Conservation (phyloP, 768 basidiomycete species). For the Mycena latifolia region DNA sequence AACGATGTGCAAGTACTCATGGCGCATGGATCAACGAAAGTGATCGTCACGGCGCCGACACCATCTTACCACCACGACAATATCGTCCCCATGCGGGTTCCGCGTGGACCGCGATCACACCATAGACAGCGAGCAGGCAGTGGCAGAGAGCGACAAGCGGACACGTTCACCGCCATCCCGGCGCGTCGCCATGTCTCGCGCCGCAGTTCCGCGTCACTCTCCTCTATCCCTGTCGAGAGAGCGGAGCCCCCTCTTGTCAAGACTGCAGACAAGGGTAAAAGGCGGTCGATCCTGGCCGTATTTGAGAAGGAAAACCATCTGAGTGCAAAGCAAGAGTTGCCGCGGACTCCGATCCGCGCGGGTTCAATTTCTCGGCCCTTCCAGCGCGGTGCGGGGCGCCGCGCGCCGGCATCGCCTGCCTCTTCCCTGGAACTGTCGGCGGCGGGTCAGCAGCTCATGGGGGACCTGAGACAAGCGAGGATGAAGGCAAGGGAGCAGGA, state of each 20-base stretch:
- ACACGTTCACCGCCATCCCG: constrained; percentile 43
- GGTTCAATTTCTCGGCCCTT: constrained; percentile 49
- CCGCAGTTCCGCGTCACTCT: not conserved
- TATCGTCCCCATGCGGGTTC: constrained; percentile 51
- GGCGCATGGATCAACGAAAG: constrained; percentile 59
- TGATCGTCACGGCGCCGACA: constrained; percentile 67
- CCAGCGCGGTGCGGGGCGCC: constrained; percentile 55
- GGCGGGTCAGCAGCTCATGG: constrained; percentile 76
- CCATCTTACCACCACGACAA: constrained; percentile 52
- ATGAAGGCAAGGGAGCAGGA: constrained; percentile 53
- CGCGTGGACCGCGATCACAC: constrained; percentile 57
- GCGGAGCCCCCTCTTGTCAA: constrained; percentile 26
- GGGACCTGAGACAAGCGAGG: constrained; percentile 65
- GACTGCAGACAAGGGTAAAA: constrained; percentile 20
- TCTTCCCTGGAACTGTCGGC: constrained; percentile 83
- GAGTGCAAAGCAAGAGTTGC: constrained; percentile 52
- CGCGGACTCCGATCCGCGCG: constrained; percentile 61
- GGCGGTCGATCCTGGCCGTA: constrained; percentile 37
- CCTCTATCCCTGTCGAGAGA: constrained; percentile 24
- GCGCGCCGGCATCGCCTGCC: constrained; percentile 69
- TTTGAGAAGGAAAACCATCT: constrained; percentile 59
- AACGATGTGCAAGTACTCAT: constrained; percentile 57
- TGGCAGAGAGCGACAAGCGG: constrained; percentile 32
- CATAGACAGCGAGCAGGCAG: constrained; percentile 46
- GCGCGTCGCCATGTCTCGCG: constrained; percentile 39